A percentile compares a stretch with the other conserved stretches of the same genome.
Conservation (phyloP, 345 rosid species). For the Geranium brycei region DNA sequence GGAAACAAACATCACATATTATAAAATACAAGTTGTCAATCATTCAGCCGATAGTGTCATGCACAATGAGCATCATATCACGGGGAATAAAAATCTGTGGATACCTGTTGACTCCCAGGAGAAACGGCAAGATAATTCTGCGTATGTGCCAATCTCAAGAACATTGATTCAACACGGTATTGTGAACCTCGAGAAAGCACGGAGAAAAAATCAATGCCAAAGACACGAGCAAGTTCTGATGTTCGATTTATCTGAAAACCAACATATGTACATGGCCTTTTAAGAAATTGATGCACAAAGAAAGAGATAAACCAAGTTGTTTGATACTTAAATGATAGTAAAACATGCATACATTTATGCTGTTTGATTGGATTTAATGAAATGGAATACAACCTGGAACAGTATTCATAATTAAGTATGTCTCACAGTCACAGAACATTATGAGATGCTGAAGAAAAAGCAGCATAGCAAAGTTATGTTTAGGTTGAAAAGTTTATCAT, state of each 20-base stretch:
- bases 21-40: not conserved
- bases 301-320: not conserved
- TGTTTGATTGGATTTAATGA: no score
- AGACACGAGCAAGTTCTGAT: slow-evolving; percentile 94
- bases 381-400: no score
- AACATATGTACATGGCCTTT: slow-evolving; percentile 2
- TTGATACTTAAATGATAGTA: no score
- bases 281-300: not conserved
- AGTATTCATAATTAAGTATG: not conserved
- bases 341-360: no score
- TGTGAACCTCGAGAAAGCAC: slow-evolving; percentile 98
- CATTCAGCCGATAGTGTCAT: not conserved
- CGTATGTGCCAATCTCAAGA: slow-evolving; percentile 85
- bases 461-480: not conserved
- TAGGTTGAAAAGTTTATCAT: slow-evolving; percentile 2
- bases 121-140: slow-evolving; percentile 92
- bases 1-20: slow-evolving; percentile 6
- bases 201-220: slow-evolving; percentile 94
- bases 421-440: not conserved
- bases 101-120: slow-evolving; percentile 86
- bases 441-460: not conserved
- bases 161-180: slow-evolving; percentile 95
- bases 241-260: slow-evolving; percentile 83
- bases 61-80: not conserved
- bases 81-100: slow-evolving; percentile 6